A percentile compares a stretch with the other conserved stretches of the same genome.
These are phyloP conservation scores for Trichosporon coremiiforme DNA, from an alignment of 1,284 basidiomycete genomes.

Conservation along the genomic window DNA sequence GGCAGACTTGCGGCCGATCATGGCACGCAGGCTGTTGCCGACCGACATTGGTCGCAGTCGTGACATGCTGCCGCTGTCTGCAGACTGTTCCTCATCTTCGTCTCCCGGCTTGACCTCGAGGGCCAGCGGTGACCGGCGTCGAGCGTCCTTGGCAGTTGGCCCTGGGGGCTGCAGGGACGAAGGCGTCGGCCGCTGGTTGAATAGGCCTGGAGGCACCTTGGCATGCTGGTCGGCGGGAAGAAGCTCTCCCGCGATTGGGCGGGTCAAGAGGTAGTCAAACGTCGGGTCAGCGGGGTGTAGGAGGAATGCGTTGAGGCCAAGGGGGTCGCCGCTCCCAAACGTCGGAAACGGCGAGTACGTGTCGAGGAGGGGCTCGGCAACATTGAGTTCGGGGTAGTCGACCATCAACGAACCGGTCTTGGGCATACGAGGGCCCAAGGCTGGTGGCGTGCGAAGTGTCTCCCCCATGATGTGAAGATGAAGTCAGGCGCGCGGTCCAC, in stretches of 20 bases:
- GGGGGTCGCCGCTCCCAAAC: constrained; percentile 44
- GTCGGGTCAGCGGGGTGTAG: constrained; percentile 45
- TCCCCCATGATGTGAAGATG: not conserved
- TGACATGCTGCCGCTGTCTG: not conserved
- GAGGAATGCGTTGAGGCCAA: constrained; percentile 48
- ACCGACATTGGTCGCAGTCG: not conserved
- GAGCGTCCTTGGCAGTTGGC: constrained; percentile 9
- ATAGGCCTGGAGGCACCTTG: constrained; percentile 11
- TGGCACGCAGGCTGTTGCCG: constrained; percentile 14
- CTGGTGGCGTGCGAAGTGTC: constrained; percentile 9
- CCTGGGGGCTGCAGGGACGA: constrained; percentile 22
- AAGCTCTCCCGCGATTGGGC: constrained; percentile 24
- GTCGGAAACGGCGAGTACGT: constrained; percentile 52
- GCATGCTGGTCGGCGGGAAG: constrained; percentile 19
- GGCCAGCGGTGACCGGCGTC: constrained; percentile 35
- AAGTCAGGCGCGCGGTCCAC: not conserved
- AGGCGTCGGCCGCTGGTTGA: constrained; percentile 1
- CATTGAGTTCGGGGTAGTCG: not conserved
- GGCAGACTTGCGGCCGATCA: constrained; percentile 26
- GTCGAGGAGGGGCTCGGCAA: constrained; percentile 23
- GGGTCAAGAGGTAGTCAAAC: constrained; percentile 44
- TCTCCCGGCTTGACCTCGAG: constrained; percentile 31
- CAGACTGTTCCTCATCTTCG: not conserved
- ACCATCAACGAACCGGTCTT: constrained; percentile 2
- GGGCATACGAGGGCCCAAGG: not conserved